Percentiles rank a stretch among this genome's conserved stretches.
Evolutionary conservation across 441 rosid species (phyloP).

Genomic region (Erysimum pusillum): DNA sequence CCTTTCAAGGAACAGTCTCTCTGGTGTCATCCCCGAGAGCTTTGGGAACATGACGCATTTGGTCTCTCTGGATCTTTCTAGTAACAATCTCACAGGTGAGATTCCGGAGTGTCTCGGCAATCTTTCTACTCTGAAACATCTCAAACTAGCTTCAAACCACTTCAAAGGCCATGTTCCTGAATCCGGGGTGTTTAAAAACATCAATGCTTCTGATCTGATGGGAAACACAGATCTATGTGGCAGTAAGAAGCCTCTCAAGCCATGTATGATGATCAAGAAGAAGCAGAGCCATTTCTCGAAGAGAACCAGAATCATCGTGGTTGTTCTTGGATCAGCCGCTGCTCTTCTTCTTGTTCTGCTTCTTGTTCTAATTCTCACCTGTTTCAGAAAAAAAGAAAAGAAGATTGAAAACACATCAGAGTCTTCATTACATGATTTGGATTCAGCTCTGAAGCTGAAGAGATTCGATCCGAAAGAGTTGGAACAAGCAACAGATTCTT

Average conservation of each 20-base stretch:
- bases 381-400: conserved; percentile 44
- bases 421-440: conserved; percentile 54
- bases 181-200: conserved; percentile 67
- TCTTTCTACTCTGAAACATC: conserved; percentile 62
- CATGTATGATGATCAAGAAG: conserved; percentile 56
- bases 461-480: conserved; percentile 67
- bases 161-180: conserved; percentile 79
- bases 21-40: conserved; percentile 62
- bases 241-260: conserved; percentile 45
- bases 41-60: conserved; percentile 60
- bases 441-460: conserved; percentile 56
- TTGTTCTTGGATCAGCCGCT: conserved; percentile 56
- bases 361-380: conserved; percentile 45
- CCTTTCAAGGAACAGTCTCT: conserved; percentile 67
- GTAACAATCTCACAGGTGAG: conserved; percentile 65
- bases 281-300: conserved; percentile 56
- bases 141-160: conserved; percentile 74
- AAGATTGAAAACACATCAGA: conserved; percentile 41
- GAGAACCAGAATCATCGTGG: conserved; percentile 51
- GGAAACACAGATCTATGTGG: conserved; percentile 87
- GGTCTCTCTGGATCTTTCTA: conserved; percentile 71
- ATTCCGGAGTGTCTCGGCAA: conserved; percentile 74
- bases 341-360: conserved; percentile 49
- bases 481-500: conserved; percentile 70
- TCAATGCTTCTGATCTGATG: conserved; percentile 53